Evolutionary conservation across 805 yeast genomes (phyloP).

Genomic region (Hanseniaspora occidentalis): DNA sequence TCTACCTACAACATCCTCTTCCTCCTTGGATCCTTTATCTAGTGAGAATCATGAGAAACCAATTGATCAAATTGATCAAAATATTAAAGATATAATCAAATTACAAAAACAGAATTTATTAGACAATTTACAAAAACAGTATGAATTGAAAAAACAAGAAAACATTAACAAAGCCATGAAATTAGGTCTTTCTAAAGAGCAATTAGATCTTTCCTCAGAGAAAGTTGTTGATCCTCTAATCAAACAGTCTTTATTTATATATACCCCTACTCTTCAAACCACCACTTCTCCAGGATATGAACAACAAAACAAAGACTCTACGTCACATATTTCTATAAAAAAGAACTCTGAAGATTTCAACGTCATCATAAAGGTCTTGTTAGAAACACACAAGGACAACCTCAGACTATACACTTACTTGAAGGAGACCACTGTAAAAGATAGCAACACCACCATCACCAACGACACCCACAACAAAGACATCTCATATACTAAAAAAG

Average conservation of each 20-base stretch:
- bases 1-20: no score
- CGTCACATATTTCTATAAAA: no score
- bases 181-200: not conserved
- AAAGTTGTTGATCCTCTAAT: not conserved
- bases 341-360: no score
- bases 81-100: not conserved
- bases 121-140: not conserved
- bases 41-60: no score
- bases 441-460: no score
- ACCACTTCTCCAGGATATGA: no score
- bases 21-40: no score
- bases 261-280: no score
- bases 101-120: constrained; percentile 8
- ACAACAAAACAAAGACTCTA: no score
- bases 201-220: not conserved
- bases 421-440: no score
- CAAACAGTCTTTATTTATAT: not conserved
- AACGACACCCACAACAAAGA: no score
- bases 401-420: not conserved
- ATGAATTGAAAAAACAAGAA: not conserved
- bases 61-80: not conserved
- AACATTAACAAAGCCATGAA: not conserved
- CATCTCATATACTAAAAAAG: no score
- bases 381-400: not conserved
- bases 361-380: not conserved